Conservation (phyloP, 2,329 filamentous ascomycete species). For the Coniella lustricola region DNA sequence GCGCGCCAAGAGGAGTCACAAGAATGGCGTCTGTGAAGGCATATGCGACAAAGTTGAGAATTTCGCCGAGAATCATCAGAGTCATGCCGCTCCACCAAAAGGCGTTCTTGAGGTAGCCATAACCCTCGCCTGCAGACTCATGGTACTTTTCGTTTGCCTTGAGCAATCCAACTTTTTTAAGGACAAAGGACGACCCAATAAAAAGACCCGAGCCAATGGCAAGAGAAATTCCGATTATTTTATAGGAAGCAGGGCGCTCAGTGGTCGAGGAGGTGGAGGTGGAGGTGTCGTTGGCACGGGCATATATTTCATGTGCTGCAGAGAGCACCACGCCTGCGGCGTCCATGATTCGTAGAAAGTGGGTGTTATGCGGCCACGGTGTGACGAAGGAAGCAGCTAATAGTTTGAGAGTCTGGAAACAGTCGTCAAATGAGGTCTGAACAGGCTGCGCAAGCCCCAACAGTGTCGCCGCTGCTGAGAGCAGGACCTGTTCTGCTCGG, state of each 20-base stretch:
- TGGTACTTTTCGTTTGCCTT: conserved; percentile 95
- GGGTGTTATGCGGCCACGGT: conserved; percentile 48
- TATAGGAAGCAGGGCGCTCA: conserved; percentile 55
- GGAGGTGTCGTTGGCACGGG: conserved; percentile 32
- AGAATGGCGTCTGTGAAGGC: conserved; percentile 67
- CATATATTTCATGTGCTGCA: conserved; percentile 34
- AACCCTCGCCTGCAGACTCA: conserved; percentile 90
- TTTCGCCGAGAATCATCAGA: conserved; percentile 92
- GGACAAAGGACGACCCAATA: conserved; percentile 88
- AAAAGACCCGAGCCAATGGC: conserved; percentile 84
- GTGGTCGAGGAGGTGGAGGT: conserved; percentile 20
- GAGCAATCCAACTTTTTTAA: conserved; percentile 89
- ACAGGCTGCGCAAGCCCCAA: conserved; percentile 9
- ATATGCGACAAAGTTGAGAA: conserved; percentile 96
- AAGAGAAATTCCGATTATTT: conserved; percentile 77
- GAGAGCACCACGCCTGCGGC: conserved; percentile 59
- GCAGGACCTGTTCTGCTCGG: conserved; percentile 2
- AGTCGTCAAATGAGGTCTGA: background rate
- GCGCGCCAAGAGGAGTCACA: conserved; percentile 37
- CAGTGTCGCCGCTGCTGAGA: conserved; percentile 7
- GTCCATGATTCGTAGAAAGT: conserved; percentile 65
- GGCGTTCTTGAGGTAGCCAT: conserved; percentile 90
- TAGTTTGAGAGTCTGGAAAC: no score
- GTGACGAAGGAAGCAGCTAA: conserved; percentile 14
- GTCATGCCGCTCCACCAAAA: conserved; percentile 97